phyloP scores from a whole-genome alignment of 2,329 filamentous ascomycete species.

The Verticillium albo-atrum region DNA sequence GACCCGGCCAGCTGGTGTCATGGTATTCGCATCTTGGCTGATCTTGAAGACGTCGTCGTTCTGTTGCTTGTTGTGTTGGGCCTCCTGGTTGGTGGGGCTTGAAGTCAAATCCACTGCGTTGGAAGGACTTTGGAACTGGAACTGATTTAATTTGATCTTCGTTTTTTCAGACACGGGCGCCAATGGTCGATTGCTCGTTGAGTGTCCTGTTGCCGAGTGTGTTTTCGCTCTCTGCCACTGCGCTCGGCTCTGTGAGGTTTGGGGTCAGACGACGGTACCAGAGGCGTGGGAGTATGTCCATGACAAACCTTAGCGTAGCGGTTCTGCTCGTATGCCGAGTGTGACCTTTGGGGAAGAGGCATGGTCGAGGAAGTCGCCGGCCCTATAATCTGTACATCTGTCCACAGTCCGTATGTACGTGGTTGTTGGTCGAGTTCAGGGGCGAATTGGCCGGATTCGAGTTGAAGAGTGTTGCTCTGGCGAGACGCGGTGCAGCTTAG shows the following conservation, averaged over 20 bases:
- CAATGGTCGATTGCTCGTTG: constrained; percentile 29
- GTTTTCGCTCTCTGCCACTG: constrained; percentile 53
- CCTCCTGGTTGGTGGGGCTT: neutral
- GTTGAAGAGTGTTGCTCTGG: neutral
- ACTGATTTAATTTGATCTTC: constrained; percentile 55
- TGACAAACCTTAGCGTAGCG: constrained; percentile 25
- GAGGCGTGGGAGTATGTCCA: constrained; percentile 3
- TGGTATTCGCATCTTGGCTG: constrained; percentile 6
- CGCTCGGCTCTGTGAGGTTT: constrained; percentile 26
- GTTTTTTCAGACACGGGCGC: constrained; percentile 52
- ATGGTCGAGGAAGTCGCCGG: constrained; percentile 11
- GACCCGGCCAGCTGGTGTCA: constrained; percentile 22
- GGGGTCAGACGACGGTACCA: constrained; percentile 3
- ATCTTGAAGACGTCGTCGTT: constrained; percentile 1
- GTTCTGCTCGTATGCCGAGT: constrained; percentile 22
- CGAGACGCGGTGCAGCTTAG: neutral
- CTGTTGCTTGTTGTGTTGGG: neutral
- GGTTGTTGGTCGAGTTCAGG: neutral
- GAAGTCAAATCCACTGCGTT: neutral
- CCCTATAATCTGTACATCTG: neutral
- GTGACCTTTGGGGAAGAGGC: constrained; percentile 34
- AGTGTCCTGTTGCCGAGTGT: constrained; percentile 35
- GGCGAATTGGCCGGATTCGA: neutral
- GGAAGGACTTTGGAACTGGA: constrained; percentile 41
- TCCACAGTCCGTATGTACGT: neutral